Evolutionary conservation across 768 basidiomycete genomes (phyloP).

Genomic region (Panellus pusillus): DNA sequence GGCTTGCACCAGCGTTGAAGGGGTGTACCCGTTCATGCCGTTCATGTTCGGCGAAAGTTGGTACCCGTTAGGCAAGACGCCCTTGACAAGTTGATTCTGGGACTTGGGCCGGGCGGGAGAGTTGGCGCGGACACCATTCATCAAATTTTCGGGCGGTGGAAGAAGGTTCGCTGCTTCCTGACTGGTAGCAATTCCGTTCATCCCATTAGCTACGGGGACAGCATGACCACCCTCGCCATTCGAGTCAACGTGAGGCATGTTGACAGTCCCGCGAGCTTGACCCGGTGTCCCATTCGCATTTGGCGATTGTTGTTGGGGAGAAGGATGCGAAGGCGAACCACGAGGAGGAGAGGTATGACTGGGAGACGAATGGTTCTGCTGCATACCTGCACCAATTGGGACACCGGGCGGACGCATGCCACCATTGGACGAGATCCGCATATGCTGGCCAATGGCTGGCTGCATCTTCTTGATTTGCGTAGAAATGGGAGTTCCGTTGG

Average conservation of each 20-base stretch:
- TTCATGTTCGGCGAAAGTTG: constrained; percentile 38
- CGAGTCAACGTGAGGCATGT: constrained; percentile 47
- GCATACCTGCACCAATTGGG: constrained; percentile 35
- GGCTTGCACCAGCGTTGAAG: constrained; percentile 29
- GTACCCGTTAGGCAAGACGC: constrained; percentile 46
- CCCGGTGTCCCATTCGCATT: constrained; percentile 37
- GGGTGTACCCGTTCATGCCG: constrained; percentile 31
- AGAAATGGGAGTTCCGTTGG: constrained; percentile 54
- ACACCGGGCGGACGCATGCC: constrained; percentile 50
- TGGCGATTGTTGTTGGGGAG: constrained; percentile 32
- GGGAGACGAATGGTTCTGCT: constrained; percentile 1
- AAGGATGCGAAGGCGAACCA: constrained; percentile 40
- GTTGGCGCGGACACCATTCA: constrained; percentile 25
- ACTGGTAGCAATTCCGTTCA: constrained; percentile 27
- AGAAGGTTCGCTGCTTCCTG: constrained; percentile 21
- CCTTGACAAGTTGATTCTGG: constrained; percentile 42
- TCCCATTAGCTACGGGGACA: constrained; percentile 33
- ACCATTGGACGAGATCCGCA: constrained; percentile 62
- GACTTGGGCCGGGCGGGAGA: constrained; percentile 51
- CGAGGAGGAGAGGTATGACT: constrained; percentile 31
- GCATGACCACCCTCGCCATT: constrained; percentile 33
- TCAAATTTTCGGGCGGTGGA: constrained; percentile 25
- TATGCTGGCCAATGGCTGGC: constrained; percentile 51
- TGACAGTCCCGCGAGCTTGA: constrained; percentile 42
- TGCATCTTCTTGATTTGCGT: constrained; percentile 65